Evolutionary conservation across 1,284 basidiomycete species (phyloP), one percentile per base, ranked within the genome.

Genomic region (Boletus semigastroideus): DNA sequence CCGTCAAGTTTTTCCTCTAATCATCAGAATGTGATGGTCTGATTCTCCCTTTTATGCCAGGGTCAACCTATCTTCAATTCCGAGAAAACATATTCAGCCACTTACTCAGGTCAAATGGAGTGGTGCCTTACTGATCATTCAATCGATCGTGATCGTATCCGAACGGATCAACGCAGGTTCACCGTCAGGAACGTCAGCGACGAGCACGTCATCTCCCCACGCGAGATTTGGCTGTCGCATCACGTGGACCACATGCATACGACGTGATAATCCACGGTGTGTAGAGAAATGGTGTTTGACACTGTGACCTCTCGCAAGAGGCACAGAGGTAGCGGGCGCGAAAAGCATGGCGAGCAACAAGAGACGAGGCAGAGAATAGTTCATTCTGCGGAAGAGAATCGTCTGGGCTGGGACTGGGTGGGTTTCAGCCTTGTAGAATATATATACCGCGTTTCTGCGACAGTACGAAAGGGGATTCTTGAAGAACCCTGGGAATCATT

Each of bases 251-350:
- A n/a, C 9, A n/a, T 36, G 34, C n/a, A 36, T 7, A 16, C 34
- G 34, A 36, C 34, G 54, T 17, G 54, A 57, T 27, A 53, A 27
- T 31, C 48, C 36, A 3, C 16, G 54, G 16, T 52, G 47, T 31
- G 44, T 39, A 28, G 44, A 56, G 31, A 22, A 25, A 42, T 37
- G 34, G 20, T 46, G 54, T 20, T 14, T 31, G 10, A 16, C 6
- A 27, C 36, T 12, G 34, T 57, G 47, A 5, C 30, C 16, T 33
- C 38, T 46, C 28, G 46, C 44, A 3, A 53, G 43, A 9, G 44
- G 54, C 5, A 38, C 44, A 39, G 54, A 47, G 1, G 30, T 19
- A 17, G 49, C 19, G 27, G 30, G 28, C 19, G 36, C 33, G 28
- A 47, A 43, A n/a, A 56, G 33, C 19, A 30, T n/a, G 11, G 38